Percentiles rank a stretch among this genome's conserved stretches.
Conservation (phyloP, 495 filamentous ascomycete genomes). For the Trichoderma asperelloides region DNA sequence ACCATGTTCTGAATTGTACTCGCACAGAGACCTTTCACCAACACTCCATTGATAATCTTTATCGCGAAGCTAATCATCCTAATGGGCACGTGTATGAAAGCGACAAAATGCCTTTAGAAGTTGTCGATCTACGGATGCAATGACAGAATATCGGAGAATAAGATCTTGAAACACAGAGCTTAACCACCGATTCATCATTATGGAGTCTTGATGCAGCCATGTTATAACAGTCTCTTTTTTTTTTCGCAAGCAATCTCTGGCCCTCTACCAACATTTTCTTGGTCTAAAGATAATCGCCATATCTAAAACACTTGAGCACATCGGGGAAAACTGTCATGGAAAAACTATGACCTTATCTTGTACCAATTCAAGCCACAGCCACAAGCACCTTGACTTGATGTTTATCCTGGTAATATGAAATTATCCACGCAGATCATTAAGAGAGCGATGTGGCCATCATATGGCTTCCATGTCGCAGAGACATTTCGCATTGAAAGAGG, state of each 20-base stretch:
- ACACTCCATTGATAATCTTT: constrained; percentile 53
- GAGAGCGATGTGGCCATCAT: no score
- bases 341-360: not conserved
- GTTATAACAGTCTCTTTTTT: not conserved
- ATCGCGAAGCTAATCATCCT: constrained; percentile 67
- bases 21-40: constrained; percentile 75
- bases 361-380: not conserved
- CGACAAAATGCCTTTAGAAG: constrained; percentile 61
- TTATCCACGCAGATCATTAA: no score
- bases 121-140: constrained; percentile 58
- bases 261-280: not conserved
- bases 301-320: not conserved
- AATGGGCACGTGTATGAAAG: constrained; percentile 83
- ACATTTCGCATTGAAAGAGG: no score
- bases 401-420: no score
- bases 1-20: constrained; percentile 65
- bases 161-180: not conserved
- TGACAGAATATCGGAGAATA: not conserved
- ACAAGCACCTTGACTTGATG: not conserved
- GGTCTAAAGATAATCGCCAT: not conserved
- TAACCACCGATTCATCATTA: not conserved
- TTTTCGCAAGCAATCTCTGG: not conserved
- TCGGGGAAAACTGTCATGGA: not conserved
- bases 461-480: no score
- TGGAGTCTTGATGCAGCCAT: not conserved